Base-by-base conservation (phyloP, 2,329 filamentous ascomycete species). In the Ceratocystis alfenasii region DNA sequence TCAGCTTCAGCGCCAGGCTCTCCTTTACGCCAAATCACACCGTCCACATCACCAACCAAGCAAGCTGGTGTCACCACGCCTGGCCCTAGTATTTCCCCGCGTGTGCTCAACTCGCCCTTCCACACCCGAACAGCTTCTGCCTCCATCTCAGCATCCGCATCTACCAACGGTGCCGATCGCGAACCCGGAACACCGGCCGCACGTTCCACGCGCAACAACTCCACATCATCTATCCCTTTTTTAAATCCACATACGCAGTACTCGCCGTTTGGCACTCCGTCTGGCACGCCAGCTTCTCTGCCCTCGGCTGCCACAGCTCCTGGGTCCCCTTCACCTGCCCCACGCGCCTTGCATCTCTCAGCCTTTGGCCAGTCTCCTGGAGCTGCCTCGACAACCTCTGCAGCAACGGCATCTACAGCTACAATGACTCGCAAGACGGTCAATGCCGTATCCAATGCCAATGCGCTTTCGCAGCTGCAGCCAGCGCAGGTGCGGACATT, bases 401-500 rank as follows among this genome's bases (percentile, higher is more conserved):
- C 28, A 15, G 55, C 44, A n/a, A 60, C 64, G 15, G 65, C 64
- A 6, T 59, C 44, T 22, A 60, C 64, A 25, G 65, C 64, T 25
- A 65, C 61, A 20, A 67, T 66, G 68, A 68, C 65, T 7, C 63
- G 60, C 28, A 67, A 65, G 53, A 53, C 65, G 17, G 65, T 57
- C 20, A 65, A 45, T 44, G 61, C 68, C 10, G 64, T 67, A 7
- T 68, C 74, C 3, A 75, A 78, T 65, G 78, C 79, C 44, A 84
- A 81, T 70, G 79, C 85, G 15, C 78, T 91, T 57, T 86, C 87
- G 2, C 87, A 89, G 72, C 77, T 97, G 53, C 88, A 93, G 46
- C 86, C 90, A 1, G 81, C 89, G 2, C 90, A 96, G 71, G 85
- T 96, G 45, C 85, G 92, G 72, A 89, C 90, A 71, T 83, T 99